A percentile compares a stretch with the other conserved stretches of the same genome.
These are phyloP conservation scores for Eimeria nieschulzi DNA, from an alignment of 169 alveolate genomes.

Conservation along the genomic window DNA sequence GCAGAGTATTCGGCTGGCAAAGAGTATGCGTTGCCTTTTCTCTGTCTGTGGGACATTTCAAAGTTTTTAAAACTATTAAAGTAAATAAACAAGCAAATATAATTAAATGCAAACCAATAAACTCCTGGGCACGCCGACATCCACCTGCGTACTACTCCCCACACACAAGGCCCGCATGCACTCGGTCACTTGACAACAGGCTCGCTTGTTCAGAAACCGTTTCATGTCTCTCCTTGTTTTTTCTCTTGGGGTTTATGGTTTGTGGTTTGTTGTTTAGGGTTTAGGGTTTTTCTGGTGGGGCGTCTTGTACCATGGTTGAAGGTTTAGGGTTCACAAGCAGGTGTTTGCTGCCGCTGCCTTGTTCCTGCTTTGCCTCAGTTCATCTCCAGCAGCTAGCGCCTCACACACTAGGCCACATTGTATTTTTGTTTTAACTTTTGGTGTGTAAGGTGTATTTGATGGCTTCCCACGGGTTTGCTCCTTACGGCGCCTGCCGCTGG, in stretches of 20 bases:
- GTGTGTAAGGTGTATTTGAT: neutral
- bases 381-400: neutral
- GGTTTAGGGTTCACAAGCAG: neutral
- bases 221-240: neutral
- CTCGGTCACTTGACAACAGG: too few species aligned
- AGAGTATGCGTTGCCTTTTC: too few species aligned
- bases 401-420: neutral
- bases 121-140: too few species aligned
- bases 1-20: too few species aligned
- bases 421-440: neutral
- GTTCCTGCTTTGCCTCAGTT: neutral
- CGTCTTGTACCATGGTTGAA: neutral
- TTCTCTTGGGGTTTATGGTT: neutral
- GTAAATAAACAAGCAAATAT: too few species aligned
- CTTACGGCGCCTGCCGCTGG: neutral
- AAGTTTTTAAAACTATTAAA: too few species aligned
- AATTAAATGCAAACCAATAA: too few species aligned
- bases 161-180: too few species aligned
- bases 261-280: neutral
- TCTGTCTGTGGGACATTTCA: too few species aligned
- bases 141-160: too few species aligned
- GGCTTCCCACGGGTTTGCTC: neutral
- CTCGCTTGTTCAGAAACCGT: neutral
- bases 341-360: neutral
- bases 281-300: too few species aligned